Evolutionary conservation across 768 basidiomycete species (phyloP).

Genomic region (Boletus vinaceobasis): DNA sequence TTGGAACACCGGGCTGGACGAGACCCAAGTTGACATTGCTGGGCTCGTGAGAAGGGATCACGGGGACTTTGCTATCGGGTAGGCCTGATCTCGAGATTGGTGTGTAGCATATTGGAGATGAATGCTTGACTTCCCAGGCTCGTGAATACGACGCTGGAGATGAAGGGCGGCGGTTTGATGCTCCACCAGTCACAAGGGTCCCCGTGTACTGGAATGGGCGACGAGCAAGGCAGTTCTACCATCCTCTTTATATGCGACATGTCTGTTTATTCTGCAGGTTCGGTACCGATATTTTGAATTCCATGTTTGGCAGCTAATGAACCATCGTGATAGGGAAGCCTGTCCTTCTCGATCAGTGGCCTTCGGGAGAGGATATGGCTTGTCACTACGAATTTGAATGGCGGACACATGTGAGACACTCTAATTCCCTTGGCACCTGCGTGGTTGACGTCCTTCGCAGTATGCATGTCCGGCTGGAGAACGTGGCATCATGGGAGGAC

Average conservation of each 20-base stretch:
- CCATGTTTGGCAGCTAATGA: not conserved
- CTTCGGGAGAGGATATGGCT: slow-evolving; percentile 54
- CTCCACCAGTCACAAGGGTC: slow-evolving; percentile 63
- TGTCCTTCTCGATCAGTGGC: slow-evolving; percentile 61
- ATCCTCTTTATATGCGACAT: slow-evolving; percentile 78
- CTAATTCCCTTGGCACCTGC: not conserved
- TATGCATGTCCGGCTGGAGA: slow-evolving; percentile 71
- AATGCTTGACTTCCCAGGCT: slow-evolving; percentile 13
- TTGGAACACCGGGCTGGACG: slow-evolving; percentile 54
- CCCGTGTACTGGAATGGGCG: slow-evolving; percentile 45
- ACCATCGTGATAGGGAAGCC: slow-evolving; percentile 38
- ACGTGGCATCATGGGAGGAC: slow-evolving; percentile 45
- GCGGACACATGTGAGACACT: slow-evolving; percentile 65
- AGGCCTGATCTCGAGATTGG: slow-evolving; percentile 4
- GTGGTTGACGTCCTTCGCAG: slow-evolving; percentile 31
- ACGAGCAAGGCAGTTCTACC: slow-evolving; percentile 55
- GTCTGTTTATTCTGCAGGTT: slow-evolving; percentile 54
- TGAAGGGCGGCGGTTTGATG: slow-evolving; percentile 52
- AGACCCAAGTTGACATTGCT: slow-evolving; percentile 48
- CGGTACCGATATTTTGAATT: not conserved
- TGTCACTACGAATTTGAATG: slow-evolving; percentile 85
- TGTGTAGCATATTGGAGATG: too few relatives aligned
- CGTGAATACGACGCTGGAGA: slow-evolving; percentile 58
- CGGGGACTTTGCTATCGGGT: slow-evolving; percentile 76
- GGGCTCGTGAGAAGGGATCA: slow-evolving; percentile 60